Conservation (phyloP, 1,284 basidiomycete genomes). For the Agaricales sp. region DNA sequence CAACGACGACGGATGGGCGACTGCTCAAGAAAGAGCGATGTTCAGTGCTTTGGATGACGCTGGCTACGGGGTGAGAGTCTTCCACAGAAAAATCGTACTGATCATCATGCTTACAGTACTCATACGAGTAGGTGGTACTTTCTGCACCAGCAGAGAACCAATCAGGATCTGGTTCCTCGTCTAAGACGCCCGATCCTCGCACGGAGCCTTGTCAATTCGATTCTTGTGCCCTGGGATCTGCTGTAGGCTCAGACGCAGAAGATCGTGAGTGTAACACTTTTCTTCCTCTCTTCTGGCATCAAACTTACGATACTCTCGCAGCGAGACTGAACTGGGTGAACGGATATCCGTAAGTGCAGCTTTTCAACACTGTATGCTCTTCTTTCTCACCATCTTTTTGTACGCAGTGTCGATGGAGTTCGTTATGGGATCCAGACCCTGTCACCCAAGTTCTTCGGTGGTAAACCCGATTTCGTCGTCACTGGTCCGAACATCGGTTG, state of each 20-base stretch:
- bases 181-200: constrained; percentile 17
- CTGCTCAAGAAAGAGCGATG: constrained; percentile 36
- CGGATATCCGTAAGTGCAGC: constrained; percentile 23
- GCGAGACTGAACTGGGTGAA: constrained; percentile 31
- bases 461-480: constrained; percentile 38
- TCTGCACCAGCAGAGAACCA: constrained; percentile 32
- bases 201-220: constrained; percentile 29
- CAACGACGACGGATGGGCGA: constrained; percentile 45
- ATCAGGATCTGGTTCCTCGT: constrained; percentile 30
- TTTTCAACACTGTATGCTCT: not conserved
- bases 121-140: constrained; percentile 23
- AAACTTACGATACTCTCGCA: constrained; percentile 6
- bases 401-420: constrained; percentile 29
- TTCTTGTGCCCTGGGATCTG: constrained; percentile 28
- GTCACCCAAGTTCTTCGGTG: constrained; percentile 30
- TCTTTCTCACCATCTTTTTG: constrained; percentile 2
- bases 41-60: constrained; percentile 26
- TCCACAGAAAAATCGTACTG: not conserved
- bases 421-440: constrained; percentile 37
- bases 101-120: constrained; percentile 11
- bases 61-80: constrained; percentile 28
- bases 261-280: constrained; percentile 31
- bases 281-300: not conserved
- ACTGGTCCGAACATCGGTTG: constrained; percentile 42
- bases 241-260: constrained; percentile 30